Conservation (phyloP, 352 stramenopile genomes). For the Elongisporangium anandrum region DNA sequence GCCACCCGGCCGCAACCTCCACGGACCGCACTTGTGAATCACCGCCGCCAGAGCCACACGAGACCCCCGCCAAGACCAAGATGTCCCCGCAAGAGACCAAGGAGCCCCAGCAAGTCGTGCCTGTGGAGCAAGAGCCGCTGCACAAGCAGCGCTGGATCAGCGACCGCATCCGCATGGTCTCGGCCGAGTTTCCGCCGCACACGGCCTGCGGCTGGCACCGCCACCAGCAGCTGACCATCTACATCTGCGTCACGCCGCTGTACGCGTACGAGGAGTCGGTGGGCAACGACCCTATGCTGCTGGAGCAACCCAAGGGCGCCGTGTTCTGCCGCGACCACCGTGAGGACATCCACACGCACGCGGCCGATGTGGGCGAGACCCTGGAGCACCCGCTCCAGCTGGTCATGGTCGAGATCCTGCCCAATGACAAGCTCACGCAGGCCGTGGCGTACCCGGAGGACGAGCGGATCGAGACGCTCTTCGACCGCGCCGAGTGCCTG, state of each 20-base stretch:
- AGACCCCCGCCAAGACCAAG: neutral
- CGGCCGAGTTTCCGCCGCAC: conserved; percentile 17
- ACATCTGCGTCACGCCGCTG: conserved; percentile 13
- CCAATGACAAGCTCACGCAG: neutral
- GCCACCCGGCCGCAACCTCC: neutral
- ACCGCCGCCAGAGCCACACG: neutral
- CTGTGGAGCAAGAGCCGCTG: conserved; percentile 21
- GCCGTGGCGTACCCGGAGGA: neutral
- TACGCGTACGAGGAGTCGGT: conserved; percentile 10
- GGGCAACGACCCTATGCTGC: conserved; percentile 2
- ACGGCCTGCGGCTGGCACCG: conserved; percentile 19
- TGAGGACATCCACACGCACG: neutral
- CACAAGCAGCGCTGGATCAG: conserved; percentile 16
- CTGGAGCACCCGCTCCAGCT: neutral
- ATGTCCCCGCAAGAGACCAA: neutral
- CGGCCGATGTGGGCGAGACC: neutral
- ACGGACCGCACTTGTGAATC: neutral
- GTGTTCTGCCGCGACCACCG: conserved; percentile 22
- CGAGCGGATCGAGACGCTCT: conserved; percentile 19
- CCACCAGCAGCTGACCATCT: conserved; percentile 21
- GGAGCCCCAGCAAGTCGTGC: conserved; percentile 2
- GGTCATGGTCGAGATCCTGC: neutral
- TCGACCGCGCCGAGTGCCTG: conserved; percentile 32
- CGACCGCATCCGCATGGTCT: conserved; percentile 12
- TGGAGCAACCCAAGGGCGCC: conserved; percentile 11